Evolutionary conservation across 257 asterid genomes (phyloP).

Genomic region (Buddleja alternifolia): DNA sequence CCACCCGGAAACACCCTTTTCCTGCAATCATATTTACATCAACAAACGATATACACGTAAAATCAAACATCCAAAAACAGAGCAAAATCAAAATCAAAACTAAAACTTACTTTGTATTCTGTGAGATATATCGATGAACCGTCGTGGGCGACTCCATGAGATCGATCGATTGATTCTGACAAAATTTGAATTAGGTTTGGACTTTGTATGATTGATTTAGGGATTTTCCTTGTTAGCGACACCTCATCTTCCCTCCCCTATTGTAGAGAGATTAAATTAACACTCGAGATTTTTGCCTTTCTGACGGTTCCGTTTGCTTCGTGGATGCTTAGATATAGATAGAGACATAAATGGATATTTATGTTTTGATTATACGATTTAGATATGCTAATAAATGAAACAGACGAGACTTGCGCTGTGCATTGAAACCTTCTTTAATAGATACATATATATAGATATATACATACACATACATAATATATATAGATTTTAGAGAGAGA

Average conservation of each 20-base stretch:
- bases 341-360: neutral
- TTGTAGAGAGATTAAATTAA: neutral
- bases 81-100: neutral
- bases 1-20: slow-evolving; percentile 64
- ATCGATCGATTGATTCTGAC: slow-evolving; percentile 29
- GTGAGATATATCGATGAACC: slow-evolving; percentile 43
- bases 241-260: slow-evolving; percentile 7
- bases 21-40: slow-evolving; percentile 45
- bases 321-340: slow-evolving; percentile 1
- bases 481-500: no score
- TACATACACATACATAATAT: no score
- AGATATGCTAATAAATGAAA: no score
- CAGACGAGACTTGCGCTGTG: slow-evolving; percentile 10
- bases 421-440: no score
- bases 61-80: slow-evolving; percentile 1
- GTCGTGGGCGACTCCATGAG: slow-evolving; percentile 78
- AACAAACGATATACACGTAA: slow-evolving; percentile 30
- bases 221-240: slow-evolving; percentile 24
- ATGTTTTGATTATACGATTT: neutral
- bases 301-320: slow-evolving; percentile 32
- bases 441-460: no score
- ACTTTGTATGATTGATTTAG: slow-evolving; percentile 7
- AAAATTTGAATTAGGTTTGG: slow-evolving; percentile 31
- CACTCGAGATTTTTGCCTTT: neutral
- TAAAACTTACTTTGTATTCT: slow-evolving; percentile 48